A percentile compares a stretch with the other conserved stretches of the same genome.
These are phyloP conservation scores for Nitzschia putrida DNA, from an alignment of 108 stramenopile species.

Conservation along the genomic window DNA sequence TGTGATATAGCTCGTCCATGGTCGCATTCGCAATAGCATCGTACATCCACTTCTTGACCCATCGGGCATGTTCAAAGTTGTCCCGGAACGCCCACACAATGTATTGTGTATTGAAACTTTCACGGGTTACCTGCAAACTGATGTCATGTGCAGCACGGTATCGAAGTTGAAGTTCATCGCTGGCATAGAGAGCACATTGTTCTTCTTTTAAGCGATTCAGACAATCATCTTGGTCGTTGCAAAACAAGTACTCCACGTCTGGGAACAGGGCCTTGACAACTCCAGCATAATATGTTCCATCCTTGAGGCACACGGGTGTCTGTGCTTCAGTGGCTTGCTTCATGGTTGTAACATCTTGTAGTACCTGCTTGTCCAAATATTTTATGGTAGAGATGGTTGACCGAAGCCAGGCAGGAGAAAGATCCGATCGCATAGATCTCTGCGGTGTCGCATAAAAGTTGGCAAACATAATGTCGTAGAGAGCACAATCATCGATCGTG, in stretches of 20 bases:
- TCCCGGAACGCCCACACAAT: slow-evolving; percentile 6
- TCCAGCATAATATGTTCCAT: background rate
- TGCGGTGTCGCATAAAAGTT: slow-evolving; percentile 12
- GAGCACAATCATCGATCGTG: slow-evolving; percentile 2
- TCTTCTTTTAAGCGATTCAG: background rate
- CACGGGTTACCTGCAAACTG: slow-evolving; percentile 6
- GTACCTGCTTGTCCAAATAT: background rate
- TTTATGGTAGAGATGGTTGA: slow-evolving; percentile 7
- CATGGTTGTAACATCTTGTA: slow-evolving; percentile 3
- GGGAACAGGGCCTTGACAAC: slow-evolving; percentile 2
- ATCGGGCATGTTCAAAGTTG: slow-evolving; percentile 2
- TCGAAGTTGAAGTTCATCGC: slow-evolving; percentile 7
- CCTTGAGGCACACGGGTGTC: background rate
- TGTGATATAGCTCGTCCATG: slow-evolving; percentile 15
- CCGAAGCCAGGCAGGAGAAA: slow-evolving; percentile 14
- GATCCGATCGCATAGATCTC: background rate
- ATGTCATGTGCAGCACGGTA: background rate
- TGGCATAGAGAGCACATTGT: background rate
- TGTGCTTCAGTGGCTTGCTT: background rate
- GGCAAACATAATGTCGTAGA: slow-evolving; percentile 16
- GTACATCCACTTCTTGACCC: slow-evolving; percentile 26
- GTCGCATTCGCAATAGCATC: slow-evolving; percentile 1
- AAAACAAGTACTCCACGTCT: background rate
- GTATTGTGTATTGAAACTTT: slow-evolving; percentile 1
- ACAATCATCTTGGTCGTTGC: background rate